phyloP scores from a whole-genome alignment of 805 yeast genomes.

The Candida bentonensis region DNA sequence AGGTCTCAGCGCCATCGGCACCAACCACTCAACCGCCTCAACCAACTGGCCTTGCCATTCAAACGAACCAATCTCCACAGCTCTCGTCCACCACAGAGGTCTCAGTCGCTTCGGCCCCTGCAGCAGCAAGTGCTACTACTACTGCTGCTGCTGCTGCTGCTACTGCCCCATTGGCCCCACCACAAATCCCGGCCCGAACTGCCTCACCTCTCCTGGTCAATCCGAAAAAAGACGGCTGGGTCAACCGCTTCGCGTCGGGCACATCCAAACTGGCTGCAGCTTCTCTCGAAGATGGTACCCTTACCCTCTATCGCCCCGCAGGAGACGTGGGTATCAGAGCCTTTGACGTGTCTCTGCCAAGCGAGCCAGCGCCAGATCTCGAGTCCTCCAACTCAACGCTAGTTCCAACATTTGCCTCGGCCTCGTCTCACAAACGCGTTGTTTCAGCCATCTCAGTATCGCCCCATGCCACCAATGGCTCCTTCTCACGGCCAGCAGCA shows the following conservation, averaged over 20 bases:
- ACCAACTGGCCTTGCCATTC: no score
- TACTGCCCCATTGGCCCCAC: no score
- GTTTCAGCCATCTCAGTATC: slow-evolving; percentile 2
- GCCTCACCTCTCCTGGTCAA: not conserved
- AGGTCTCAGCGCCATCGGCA: no score
- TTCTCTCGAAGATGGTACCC: slow-evolving; percentile 53
- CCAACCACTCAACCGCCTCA: no score
- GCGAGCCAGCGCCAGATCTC: slow-evolving; percentile 4
- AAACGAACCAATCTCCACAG: no score
- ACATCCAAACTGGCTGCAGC: slow-evolving; percentile 38
- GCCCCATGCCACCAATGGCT: not conserved
- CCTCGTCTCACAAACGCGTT: slow-evolving; percentile 5
- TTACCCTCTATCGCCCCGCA: slow-evolving; percentile 48
- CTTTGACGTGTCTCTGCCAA: slow-evolving; percentile 15
- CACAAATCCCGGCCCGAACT: not conserved
- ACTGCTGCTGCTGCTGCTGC: no score
- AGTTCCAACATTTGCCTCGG: not conserved
- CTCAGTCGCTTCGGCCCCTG: no score
- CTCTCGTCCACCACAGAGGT: no score
- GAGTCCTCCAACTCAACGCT: slow-evolving; percentile 1
- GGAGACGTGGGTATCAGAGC: slow-evolving; percentile 30
- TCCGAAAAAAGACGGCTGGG: slow-evolving; percentile 38
- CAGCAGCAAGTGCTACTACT: no score
- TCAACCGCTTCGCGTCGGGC: slow-evolving; percentile 28
- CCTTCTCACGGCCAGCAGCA: not conserved